Percentiles rank a stretch among this genome's conserved stretches.
Conservation (phyloP, 1,284 basidiomycete species). For the Caloboletus inedulis region DNA sequence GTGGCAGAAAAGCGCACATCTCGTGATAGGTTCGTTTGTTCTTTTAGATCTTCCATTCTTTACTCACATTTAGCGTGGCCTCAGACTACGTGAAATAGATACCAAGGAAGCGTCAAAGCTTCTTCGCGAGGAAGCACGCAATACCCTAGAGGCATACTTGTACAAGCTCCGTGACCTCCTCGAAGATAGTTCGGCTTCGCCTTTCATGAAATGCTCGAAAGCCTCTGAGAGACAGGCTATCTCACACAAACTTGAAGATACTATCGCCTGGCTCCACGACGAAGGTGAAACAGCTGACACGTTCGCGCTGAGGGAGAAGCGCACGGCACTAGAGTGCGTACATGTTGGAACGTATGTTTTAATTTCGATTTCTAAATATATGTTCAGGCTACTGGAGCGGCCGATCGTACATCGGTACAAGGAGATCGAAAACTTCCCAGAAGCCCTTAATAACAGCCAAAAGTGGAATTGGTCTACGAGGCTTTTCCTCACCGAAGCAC, state of each 20-base stretch:
- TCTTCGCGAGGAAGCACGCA: conserved; percentile 86
- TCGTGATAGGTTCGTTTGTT: conserved; percentile 52
- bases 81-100: conserved; percentile 77
- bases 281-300: conserved; percentile 84
- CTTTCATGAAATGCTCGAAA: conserved; percentile 80
- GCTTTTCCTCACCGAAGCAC: conserved; percentile 79
- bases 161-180: conserved; percentile 88
- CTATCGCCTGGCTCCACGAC: conserved; percentile 82
- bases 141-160: conserved; percentile 88
- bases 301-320: conserved; percentile 68
- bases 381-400: conserved; percentile 66
- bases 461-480: conserved; percentile 80
- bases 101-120: conserved; percentile 74
- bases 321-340: conserved; percentile 76
- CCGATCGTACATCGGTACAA: conserved; percentile 84
- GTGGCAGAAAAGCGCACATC: conserved; percentile 69
- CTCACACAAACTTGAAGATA: conserved; percentile 61
- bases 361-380: conserved; percentile 11
- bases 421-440: conserved; percentile 78
- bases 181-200: conserved; percentile 60
- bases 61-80: conserved; percentile 3
- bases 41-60: neutral
- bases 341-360: neutral
- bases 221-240: conserved; percentile 68
- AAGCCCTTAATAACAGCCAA: conserved; percentile 72